These are phyloP conservation scores for Asclepias syriaca DNA, from an alignment of 257 asterid species.

Conservation along the genomic window DNA sequence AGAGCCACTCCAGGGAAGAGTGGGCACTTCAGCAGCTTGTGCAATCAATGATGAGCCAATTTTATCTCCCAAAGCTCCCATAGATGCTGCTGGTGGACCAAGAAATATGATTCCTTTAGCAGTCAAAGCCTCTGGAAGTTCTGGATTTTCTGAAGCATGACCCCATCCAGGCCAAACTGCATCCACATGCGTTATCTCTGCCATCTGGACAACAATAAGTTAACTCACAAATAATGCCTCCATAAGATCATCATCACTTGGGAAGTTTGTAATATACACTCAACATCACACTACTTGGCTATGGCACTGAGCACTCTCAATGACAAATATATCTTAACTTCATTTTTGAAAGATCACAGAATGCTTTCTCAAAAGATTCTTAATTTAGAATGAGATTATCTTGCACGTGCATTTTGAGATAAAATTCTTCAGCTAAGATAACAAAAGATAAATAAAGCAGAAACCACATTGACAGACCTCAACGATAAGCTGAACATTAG, in stretches of 20 bases:
- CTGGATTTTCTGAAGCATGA: constrained; percentile 99
- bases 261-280: neutral
- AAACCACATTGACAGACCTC: constrained; percentile 55
- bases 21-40: constrained; percentile 98
- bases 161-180: constrained; percentile 99
- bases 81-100: constrained; percentile 87
- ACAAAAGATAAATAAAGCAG: constrained; percentile 6
- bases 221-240: neutral
- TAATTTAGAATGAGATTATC: neutral
- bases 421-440: constrained; percentile 8
- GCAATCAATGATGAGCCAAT: constrained; percentile 97
- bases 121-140: constrained; percentile 83
- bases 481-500: constrained; percentile 95
- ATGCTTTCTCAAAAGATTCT: neutral
- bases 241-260: neutral
- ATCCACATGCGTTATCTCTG: constrained; percentile 93
- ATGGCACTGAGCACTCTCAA: neutral
- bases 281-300: constrained; percentile 3
- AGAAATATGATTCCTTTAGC: constrained; percentile 84
- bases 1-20: constrained; percentile 99
- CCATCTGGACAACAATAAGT: constrained; percentile 56
- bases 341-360: neutral
- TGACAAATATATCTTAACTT: neutral
- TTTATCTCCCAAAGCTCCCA: constrained; percentile 98
- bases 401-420: constrained; percentile 4